Evolutionary conservation across 805 yeast species (phyloP), one percentile per base, ranked within the genome.

Genomic region (Cyberlindnera bimundalis): DNA sequence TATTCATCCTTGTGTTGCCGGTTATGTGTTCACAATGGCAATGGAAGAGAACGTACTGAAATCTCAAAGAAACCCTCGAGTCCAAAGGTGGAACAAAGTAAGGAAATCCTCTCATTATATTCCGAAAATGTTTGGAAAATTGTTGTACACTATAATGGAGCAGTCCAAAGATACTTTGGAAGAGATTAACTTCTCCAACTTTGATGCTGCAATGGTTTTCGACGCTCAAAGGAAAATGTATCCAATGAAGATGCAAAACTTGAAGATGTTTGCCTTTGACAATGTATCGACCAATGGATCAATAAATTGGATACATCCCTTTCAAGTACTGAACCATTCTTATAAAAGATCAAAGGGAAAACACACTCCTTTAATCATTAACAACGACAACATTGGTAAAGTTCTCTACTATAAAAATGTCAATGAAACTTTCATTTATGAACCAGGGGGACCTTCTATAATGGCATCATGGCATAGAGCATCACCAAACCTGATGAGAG

Each of bases 361-460:
- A 5, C 27, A 8, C 2, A 6, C 11, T 20, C 37, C 37, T 13
- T 18, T 35, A 14, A 7, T 27, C 26, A 11, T 20, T 17, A 17
- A 14, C 26, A 6, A 19, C 4, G 37, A 35, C 19, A 25, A 19
- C 13, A 17, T 35, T 10, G 37, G 37, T n/a, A 18, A 27, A 10
- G 25, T 20, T 4, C 18, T 35, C 8, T 35, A 35, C 32, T 35
- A 35, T 19, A 35, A 35, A 14, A 20, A 26, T 13, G 32, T n/a
- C 14, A 19, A 17, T 19, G 31, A 27, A 23, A 14, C 6, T 3
- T 35, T 19, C 11, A 11, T n/a, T 4, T 35, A 35, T 14, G 26
- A 18, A 11, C 32, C 13, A 4, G 32, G 37, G 3, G 37, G 37
- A 3, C 19, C 17, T 4, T 35, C 37, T 9, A 15, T 20, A 10